Evolutionary conservation across 2,329 filamentous ascomycete genomes (phyloP).

Genomic region (Hyphodiscus sp.): DNA sequence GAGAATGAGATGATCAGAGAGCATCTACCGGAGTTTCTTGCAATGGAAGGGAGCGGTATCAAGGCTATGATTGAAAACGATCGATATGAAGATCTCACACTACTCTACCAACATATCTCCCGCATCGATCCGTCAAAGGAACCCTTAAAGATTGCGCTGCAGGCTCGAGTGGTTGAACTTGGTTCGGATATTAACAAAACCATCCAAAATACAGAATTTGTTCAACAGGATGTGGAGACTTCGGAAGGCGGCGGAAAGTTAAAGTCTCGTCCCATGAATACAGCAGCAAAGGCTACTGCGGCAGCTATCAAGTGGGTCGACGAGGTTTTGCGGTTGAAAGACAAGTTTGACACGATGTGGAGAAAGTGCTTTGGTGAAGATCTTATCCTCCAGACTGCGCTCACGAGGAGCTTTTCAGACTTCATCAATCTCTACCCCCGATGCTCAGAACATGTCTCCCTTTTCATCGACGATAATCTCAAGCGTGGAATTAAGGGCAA

Average conservation of each 20-base stretch:
- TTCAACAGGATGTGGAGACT: constrained; percentile 41
- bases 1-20: constrained; percentile 73
- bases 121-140: constrained; percentile 70
- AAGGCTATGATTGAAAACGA: constrained; percentile 90
- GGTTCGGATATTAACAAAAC: constrained; percentile 76
- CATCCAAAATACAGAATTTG: constrained; percentile 50
- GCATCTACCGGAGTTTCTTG: constrained; percentile 75
- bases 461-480: constrained; percentile 95
- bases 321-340: constrained; percentile 77
- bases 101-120: constrained; percentile 72
- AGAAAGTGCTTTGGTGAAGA: constrained; percentile 66
- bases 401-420: constrained; percentile 82
- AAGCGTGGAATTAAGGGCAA: constrained; percentile 92
- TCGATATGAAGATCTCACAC: constrained; percentile 67
- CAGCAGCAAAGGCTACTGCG: constrained; percentile 71
- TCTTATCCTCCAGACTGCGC: constrained; percentile 68
- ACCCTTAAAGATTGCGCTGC: constrained; percentile 63
- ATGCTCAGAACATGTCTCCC: constrained; percentile 84
- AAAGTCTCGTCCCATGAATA: constrained; percentile 44
- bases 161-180: constrained; percentile 69
- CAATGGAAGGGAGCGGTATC: constrained; percentile 78
- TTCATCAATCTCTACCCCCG: constrained; percentile 89
- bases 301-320: constrained; percentile 94
- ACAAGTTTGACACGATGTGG: constrained; percentile 83
- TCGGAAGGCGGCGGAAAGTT: constrained; percentile 42